These are phyloP conservation scores for Aspergillus hortae DNA, from an alignment of 2,329 filamentous ascomycete species.

Conservation along the genomic window DNA sequence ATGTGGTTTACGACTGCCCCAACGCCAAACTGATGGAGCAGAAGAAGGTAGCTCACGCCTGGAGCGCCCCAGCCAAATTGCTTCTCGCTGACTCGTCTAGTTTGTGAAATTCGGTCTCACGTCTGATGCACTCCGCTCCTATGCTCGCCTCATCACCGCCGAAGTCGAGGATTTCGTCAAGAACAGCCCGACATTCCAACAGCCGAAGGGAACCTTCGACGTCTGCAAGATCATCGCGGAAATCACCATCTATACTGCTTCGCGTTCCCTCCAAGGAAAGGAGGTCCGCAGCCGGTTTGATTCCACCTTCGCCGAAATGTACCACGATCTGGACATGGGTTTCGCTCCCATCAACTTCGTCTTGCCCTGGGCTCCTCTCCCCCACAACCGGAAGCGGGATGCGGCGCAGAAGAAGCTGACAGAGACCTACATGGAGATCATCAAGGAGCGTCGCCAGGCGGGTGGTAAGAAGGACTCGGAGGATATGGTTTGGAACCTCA, in stretches of 20 bases:
- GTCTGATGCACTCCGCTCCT: slow-evolving; percentile 60
- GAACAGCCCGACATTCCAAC: slow-evolving; percentile 63
- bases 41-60: slow-evolving; percentile 67
- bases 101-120: slow-evolving; percentile 65
- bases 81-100: slow-evolving; percentile 30
- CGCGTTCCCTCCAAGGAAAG: slow-evolving; percentile 77
- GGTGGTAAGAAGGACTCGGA: slow-evolving; percentile 51
- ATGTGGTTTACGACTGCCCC: slow-evolving; percentile 87
- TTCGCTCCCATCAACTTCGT: slow-evolving; percentile 89
- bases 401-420: slow-evolving; percentile 76
- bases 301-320: slow-evolving; percentile 73
- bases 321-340: slow-evolving; percentile 86
- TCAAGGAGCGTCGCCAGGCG: slow-evolving; percentile 64
- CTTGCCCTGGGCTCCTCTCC: slow-evolving; percentile 81
- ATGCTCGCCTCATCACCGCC: slow-evolving; percentile 72
- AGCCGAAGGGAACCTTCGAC: slow-evolving; percentile 64
- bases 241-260: slow-evolving; percentile 86
- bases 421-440: slow-evolving; percentile 77
- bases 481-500: slow-evolving; percentile 89
- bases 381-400: slow-evolving; percentile 82
- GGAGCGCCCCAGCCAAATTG: background rate
- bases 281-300: slow-evolving; percentile 79
- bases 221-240: slow-evolving; percentile 75
- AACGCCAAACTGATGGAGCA: slow-evolving; percentile 94
- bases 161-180: slow-evolving; percentile 74